Evolutionary conservation across 768 basidiomycete species (phyloP).

Genomic region (Lactarius hatsudake): DNA sequence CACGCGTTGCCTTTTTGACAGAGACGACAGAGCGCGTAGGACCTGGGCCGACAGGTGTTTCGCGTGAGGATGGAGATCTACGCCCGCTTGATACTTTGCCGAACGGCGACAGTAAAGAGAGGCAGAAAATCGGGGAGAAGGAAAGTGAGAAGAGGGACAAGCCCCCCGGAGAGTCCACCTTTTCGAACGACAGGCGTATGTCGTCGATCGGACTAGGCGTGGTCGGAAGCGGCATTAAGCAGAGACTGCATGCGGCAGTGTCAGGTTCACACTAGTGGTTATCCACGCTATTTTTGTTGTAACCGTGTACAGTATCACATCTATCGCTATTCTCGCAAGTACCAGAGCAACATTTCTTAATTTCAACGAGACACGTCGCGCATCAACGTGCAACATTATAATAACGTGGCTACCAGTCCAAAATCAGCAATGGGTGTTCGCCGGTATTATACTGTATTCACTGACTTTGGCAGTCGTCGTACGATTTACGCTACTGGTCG

Average conservation of each 20-base stretch:
- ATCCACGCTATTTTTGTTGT: background rate
- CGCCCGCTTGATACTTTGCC: slow-evolving; percentile 9
- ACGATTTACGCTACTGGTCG: background rate
- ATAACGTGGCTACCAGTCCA: background rate
- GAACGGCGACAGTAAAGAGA: background rate
- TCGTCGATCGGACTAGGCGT: slow-evolving; percentile 13
- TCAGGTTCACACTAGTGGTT: slow-evolving; percentile 13
- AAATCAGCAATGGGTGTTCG: background rate
- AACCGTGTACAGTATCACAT: slow-evolving; percentile 1
- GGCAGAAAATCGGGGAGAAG: background rate
- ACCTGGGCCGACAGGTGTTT: slow-evolving; percentile 33
- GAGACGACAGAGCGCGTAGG: slow-evolving; percentile 64
- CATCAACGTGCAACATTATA: background rate
- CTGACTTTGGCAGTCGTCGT: background rate
- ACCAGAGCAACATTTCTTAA: no score
- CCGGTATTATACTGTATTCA: no score
- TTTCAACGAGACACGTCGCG: no score
- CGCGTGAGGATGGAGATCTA: slow-evolving; percentile 25
- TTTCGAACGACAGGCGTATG: background rate
- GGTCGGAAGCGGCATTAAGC: slow-evolving; percentile 19
- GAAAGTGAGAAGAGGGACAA: slow-evolving; percentile 7
- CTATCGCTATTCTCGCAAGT: background rate
- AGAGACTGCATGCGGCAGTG: slow-evolving; percentile 22
- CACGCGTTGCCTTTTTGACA: slow-evolving; percentile 72
- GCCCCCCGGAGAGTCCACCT: background rate